phyloP scores from a whole-genome alignment of 257 asterid genomes.

The Osmanthus fragrans region DNA sequence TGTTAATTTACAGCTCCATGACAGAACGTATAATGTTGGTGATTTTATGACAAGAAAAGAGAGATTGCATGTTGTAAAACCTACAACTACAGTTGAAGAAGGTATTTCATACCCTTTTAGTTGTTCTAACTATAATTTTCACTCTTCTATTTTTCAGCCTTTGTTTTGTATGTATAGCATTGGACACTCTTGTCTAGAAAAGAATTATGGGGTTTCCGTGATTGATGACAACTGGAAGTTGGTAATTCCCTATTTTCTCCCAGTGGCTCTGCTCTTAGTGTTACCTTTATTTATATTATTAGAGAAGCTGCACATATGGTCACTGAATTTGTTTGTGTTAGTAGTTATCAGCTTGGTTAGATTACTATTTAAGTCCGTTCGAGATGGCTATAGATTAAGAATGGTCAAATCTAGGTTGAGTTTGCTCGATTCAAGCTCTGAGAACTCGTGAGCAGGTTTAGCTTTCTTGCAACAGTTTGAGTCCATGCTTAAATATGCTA shows the following conservation, averaged over 20 bases:
- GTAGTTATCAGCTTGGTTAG: not conserved
- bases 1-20: conserved; percentile 50
- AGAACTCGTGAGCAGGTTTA: too few species aligned
- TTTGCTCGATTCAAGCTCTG: too few species aligned
- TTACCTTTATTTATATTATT: not conserved
- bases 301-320: conserved; percentile 18
- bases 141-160: conserved; percentile 8
- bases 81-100: conserved; percentile 77
- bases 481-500: not conserved
- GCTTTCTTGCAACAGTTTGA: too few species aligned
- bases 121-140: conserved; percentile 11
- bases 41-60: conserved; percentile 84
- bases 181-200: conserved; percentile 76
- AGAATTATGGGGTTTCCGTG: conserved; percentile 88
- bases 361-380: not conserved
- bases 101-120: conserved; percentile 42
- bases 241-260: conserved; percentile 49
- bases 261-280: not conserved
- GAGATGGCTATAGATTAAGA: not conserved
- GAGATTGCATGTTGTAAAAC: conserved; percentile 58
- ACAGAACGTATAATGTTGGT: conserved; percentile 64
- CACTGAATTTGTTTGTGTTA: not conserved
- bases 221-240: conserved; percentile 85
- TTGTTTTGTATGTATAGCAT: conserved; percentile 48
- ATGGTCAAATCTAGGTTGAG: too few species aligned